These are phyloP conservation scores for Wallacemonas sp. DNA, from an alignment of 208 protist genomes.

Conservation along the genomic window DNA sequence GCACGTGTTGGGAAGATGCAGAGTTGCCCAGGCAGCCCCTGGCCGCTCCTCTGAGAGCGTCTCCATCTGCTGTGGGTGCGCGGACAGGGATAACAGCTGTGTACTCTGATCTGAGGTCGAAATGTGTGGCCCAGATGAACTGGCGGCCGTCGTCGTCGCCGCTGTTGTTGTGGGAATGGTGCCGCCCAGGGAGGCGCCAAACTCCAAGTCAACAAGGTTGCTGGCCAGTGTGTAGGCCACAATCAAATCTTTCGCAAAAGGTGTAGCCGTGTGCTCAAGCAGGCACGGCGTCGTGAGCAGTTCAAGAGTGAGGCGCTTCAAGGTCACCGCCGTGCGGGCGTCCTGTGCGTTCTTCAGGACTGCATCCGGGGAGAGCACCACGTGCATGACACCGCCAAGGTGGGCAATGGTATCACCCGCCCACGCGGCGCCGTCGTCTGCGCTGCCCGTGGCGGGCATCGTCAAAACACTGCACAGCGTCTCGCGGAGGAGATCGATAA, in stretches of 20 bases:
- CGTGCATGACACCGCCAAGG: conserved; percentile 27
- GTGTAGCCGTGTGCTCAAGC: conserved; percentile 12
- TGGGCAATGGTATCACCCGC: conserved; percentile 28
- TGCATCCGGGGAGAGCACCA: conserved; percentile 26
- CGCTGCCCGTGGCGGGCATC: neutral
- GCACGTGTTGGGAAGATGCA: conserved; percentile 5
- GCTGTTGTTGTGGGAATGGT: too few species aligned
- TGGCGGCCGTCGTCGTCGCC: neutral
- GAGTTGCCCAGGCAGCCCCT: neutral
- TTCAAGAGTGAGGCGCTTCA: conserved; percentile 31
- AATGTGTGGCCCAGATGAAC: too few species aligned
- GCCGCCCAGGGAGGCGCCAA: too few species aligned
- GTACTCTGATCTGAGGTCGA: too few species aligned
- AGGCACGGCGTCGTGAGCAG: conserved; percentile 33
- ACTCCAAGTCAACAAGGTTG: conserved; percentile 25
- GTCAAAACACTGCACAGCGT: conserved; percentile 27
- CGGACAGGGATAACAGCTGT: too few species aligned
- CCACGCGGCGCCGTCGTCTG: conserved; percentile 34
- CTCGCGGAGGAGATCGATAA: conserved; percentile 46
- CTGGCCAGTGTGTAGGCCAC: conserved; percentile 39
- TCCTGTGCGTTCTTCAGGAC: conserved; percentile 24
- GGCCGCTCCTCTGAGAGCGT: conserved; percentile 11
- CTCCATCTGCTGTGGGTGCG: too few species aligned
- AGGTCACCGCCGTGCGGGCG: conserved; percentile 14
- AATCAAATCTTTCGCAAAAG: conserved; percentile 22